Evolutionary conservation across 768 basidiomycete species (phyloP), one percentile per base, ranked within the genome.

Genomic region (Crucibulum laeve): DNA sequence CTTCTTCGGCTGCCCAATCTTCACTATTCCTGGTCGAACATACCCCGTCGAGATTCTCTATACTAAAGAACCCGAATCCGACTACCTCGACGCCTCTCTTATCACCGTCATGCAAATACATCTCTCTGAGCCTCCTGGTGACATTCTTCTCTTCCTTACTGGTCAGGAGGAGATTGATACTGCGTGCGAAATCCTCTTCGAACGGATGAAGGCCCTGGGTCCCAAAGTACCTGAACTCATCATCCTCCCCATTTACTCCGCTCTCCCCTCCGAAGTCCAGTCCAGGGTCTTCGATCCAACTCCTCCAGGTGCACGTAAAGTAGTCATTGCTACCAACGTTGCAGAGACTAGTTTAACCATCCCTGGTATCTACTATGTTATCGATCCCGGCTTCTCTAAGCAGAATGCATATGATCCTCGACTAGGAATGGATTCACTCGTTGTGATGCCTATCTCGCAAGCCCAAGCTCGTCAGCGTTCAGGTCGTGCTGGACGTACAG

Each of bases 41-140:
- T 98, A 91, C 67, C 96, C 96, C 4, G 96, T 98, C 49, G 96
- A 99, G 64, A 78, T 89, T 23, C 71, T 98, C n/a, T 99, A 98
- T 68, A 97, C 95, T 53, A 98, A 98, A 62, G 96, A 99, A 57
- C 96, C 96, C 0, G 96, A 98, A 64, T 77, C 79, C 17, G 96
- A 99, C 64, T 99, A 99, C 64, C 80, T 99, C 44, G 96, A 98
- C 53, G 94, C 95, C 0, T 93, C 94, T 18, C 84, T 99, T 48
- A 98, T 98, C 54, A 98, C 96, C 3, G 88, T 99, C 58, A 95
- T 98, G 89, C 96, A 99, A 64, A 99, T 99, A 46, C 96, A 99
- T 61, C 77, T 99, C 24, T 96, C 95, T 36, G 95, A 99, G 57
- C 96, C 96, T 24, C 90, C 91, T 2, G 96, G 96, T 41, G 96